A percentile compares a stretch with the other conserved stretches of the same genome.
Evolutionary conservation across 495 filamentous ascomycete species (phyloP).

Genomic region (Achaetomiella virescens): DNA sequence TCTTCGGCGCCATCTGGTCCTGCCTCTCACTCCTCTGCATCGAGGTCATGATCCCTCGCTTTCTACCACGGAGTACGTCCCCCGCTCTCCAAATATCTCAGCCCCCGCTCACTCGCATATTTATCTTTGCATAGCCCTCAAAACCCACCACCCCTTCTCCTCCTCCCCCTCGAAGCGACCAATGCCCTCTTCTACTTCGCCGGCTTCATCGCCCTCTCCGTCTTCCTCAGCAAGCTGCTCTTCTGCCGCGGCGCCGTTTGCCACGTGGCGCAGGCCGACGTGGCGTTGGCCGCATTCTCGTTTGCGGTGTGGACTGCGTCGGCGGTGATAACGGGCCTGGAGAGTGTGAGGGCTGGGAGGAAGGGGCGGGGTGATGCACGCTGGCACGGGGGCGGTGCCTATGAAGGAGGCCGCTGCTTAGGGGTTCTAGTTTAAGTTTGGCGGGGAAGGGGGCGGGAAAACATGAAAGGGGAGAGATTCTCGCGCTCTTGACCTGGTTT

Average conservation of each 20-base stretch:
- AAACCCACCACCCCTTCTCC: constrained; percentile 20
- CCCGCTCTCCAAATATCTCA: not conserved
- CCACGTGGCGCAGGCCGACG: constrained; percentile 41
- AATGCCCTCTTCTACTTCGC: constrained; percentile 80
- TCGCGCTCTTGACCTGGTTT: too few relatives aligned
- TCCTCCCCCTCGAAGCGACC: constrained; percentile 54
- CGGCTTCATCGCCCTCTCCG: constrained; percentile 66
- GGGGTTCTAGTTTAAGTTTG: not conserved
- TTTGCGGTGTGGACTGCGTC: constrained; percentile 41
- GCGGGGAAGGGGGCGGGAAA: too few relatives aligned
- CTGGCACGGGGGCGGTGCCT: not conserved
- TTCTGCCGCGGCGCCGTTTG: constrained; percentile 50
- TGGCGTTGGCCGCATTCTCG: constrained; percentile 40
- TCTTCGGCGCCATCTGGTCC: constrained; percentile 63
- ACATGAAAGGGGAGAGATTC: too few relatives aligned
- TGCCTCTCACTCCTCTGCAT: constrained; percentile 60
- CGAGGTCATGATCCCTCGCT: constrained; percentile 54
- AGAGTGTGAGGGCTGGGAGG: constrained; percentile 34
- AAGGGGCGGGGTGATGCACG: not conserved
- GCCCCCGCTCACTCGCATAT: not conserved
- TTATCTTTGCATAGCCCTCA: not conserved
- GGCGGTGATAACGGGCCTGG: constrained; percentile 28
- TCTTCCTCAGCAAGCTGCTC: constrained; percentile 51
- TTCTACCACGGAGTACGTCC: constrained; percentile 36
- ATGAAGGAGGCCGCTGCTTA: too few relatives aligned